A percentile compares a stretch with the other conserved stretches of the same genome.
Conservation (phyloP, 2,329 filamentous ascomycete species). For the Nemania sp. region DNA sequence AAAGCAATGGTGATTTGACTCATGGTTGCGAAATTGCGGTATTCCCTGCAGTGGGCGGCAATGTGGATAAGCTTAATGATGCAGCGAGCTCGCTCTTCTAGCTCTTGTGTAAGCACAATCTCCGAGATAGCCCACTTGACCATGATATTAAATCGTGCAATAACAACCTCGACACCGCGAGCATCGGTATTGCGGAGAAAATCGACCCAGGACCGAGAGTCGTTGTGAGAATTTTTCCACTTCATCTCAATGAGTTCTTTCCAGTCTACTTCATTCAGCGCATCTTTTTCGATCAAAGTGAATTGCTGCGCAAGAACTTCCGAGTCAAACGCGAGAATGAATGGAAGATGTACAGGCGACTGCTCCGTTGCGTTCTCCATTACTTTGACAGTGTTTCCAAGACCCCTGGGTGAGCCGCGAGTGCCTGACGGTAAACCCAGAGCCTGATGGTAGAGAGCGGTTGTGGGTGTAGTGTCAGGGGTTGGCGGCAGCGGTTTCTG, state of each 20-base stretch:
- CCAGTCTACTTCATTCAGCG: slow-evolving; percentile 85
- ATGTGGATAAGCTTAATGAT: slow-evolving; percentile 85
- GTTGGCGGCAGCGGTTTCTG: slow-evolving; percentile 55
- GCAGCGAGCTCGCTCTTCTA: slow-evolving; percentile 74
- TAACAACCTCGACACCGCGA: slow-evolving; percentile 79
- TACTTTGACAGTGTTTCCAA: slow-evolving; percentile 43
- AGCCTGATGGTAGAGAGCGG: slow-evolving; percentile 44
- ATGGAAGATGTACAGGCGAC: slow-evolving; percentile 70
- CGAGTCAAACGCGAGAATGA: slow-evolving; percentile 80
- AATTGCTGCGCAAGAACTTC: slow-evolving; percentile 80
- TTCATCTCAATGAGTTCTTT: slow-evolving; percentile 82
- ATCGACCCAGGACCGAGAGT: slow-evolving; percentile 78
- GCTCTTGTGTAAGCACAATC: slow-evolving; percentile 71
- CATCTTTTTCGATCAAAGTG: slow-evolving; percentile 84
- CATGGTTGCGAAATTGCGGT: slow-evolving; percentile 83
- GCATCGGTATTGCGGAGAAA: slow-evolving; percentile 75
- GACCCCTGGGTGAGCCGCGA: slow-evolving; percentile 43
- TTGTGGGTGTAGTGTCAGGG: slow-evolving; percentile 54
- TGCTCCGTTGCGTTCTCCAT: slow-evolving; percentile 41
- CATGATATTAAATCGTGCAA: slow-evolving; percentile 85
- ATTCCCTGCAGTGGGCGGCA: slow-evolving; percentile 72
- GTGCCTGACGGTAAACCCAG: slow-evolving; percentile 41
- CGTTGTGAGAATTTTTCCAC: slow-evolving; percentile 72
- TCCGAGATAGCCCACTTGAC: slow-evolving; percentile 87
- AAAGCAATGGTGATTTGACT: slow-evolving; percentile 80